Percentiles rank a stretch among this genome's conserved stretches.
Evolutionary conservation across 345 rosid genomes (phyloP).

Genomic region (Citrus unshiu): DNA sequence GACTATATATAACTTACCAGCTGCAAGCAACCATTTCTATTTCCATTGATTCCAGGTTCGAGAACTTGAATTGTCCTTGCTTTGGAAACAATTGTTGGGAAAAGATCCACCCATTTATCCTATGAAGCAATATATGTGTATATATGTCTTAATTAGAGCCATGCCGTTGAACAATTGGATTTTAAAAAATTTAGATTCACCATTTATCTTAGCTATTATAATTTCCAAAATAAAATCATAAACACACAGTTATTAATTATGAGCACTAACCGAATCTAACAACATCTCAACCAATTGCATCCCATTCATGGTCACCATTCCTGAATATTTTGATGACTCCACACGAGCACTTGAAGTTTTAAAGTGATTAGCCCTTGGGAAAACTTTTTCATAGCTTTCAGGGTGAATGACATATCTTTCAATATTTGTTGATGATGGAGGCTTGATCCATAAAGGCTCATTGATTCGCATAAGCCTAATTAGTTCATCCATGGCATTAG

Average conservation of each 20-base stretch:
- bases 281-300: slow-evolving; percentile 39
- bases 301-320: slow-evolving; percentile 39
- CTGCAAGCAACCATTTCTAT: slow-evolving; percentile 40
- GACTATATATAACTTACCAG: slow-evolving; percentile 37
- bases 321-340: slow-evolving; percentile 61
- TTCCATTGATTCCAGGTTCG: slow-evolving; percentile 27
- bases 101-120: slow-evolving; percentile 59
- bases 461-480: slow-evolving; percentile 32
- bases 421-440: slow-evolving; percentile 9
- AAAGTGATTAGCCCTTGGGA: slow-evolving; percentile 24
- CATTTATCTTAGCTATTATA: no score
- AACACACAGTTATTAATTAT: not conserved
- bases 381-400: slow-evolving; percentile 36
- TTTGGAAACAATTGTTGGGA: slow-evolving; percentile 60
- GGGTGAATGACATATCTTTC: slow-evolving; percentile 38
- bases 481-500: slow-evolving; percentile 53
- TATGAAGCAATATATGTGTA: slow-evolving; percentile 16
- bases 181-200: no score
- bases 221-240: not conserved
- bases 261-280: slow-evolving; percentile 46
- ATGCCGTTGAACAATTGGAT: no score
- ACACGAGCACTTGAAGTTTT: slow-evolving; percentile 32
- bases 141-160: no score
- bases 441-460: slow-evolving; percentile 56
- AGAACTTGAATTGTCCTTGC: slow-evolving; percentile 42